Percentiles rank a stretch among this genome's conserved stretches.
These are phyloP conservation scores for Incumbomyces lentus DNA, from an alignment of 2,329 filamentous ascomycete species.

Conservation along the genomic window DNA sequence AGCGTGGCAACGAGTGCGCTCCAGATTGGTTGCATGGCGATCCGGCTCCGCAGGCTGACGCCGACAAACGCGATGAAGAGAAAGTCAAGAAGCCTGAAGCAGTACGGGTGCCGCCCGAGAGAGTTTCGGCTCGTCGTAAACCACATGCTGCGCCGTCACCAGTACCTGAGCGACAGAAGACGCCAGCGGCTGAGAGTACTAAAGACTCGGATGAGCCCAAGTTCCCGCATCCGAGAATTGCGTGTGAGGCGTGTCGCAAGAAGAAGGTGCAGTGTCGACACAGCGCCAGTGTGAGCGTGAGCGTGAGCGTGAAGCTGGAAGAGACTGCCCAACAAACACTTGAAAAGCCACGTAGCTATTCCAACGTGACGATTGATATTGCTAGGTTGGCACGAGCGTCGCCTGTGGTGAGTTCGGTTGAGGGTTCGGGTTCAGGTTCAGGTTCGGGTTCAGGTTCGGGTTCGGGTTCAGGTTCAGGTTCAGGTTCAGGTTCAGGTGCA, in stretches of 20 bases:
- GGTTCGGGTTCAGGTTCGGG: too few relatives aligned
- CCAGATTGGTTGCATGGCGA: conserved; percentile 53
- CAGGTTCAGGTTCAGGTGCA: too few relatives aligned
- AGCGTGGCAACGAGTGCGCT: conserved; percentile 52
- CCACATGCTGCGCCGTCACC: conserved; percentile 15
- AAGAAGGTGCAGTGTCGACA: conserved; percentile 54
- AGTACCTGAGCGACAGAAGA: conserved; percentile 3
- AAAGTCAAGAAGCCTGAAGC: conserved; percentile 17
- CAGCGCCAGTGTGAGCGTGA: too few relatives aligned
- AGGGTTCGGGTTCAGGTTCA: too few relatives aligned
- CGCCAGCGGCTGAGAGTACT: neutral
- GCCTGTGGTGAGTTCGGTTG: neutral
- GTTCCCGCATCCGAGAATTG: conserved; percentile 42
- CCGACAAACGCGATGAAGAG: conserved; percentile 9
- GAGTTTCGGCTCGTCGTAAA: conserved; percentile 34
- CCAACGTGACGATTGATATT: conserved; percentile 10
- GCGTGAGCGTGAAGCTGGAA: conserved; percentile 34
- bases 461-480: too few relatives aligned
- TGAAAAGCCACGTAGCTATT: conserved; percentile 20
- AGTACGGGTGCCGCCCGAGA: conserved; percentile 24
- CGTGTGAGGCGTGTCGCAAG: conserved; percentile 53
- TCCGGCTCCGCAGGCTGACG: conserved; percentile 34
- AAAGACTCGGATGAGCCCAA: conserved; percentile 2
- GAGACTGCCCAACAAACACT: conserved; percentile 24
- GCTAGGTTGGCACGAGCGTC: conserved; percentile 9